Base-by-base conservation (phyloP, 768 basidiomycete genomes). In the Candolleomyces eurysporus region DNA sequence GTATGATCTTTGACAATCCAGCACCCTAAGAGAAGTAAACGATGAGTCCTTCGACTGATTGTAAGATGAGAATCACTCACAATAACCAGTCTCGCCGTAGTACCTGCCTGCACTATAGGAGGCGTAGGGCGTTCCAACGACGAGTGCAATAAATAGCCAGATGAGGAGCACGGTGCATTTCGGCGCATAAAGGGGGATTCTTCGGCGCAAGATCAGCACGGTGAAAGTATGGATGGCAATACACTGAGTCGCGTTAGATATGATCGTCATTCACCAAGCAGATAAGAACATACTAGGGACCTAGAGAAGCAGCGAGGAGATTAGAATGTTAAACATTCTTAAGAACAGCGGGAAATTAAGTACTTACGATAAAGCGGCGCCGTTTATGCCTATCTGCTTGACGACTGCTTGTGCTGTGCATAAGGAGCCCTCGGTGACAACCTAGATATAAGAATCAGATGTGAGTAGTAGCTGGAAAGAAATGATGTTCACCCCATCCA, bases 191-290 rank as follows among this genome's bases (percentile, higher is more conserved):
- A 71, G 64, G n/a, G 76, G 73, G 1, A 66, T 57, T n/a, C 65
- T 62, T 69, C 77, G 73, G 6, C 78, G 72, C 11, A 82, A 67
- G 57, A 84, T 79, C 6, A 85, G 70, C 17, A 84, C 72, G 31
- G 70, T 66, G 68, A 84, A 84, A 2, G 82, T 82, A 59, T 84
- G 81, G 40, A 77, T 42, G 2, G 83, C 81, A 22, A 85, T 84
- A 48, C 77, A 73, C 79, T 76, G 54, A 36, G 6, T 36, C 36
- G 2, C 36, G 36, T 36, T 36, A 36, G 36, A 36, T 36, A 36
- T 8, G 6, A 5, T 11, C 8, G 5, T 11, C 6, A 36, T 36
- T 5, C 36, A 7, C 11, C 36, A 36, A 11, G 36, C 11, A 36
- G 36, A 36, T 36, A 11, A 36, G 3, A 36, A 36, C 36, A 36